Evolutionary conservation across 208 protist genomes (phyloP), one percentile per base, ranked within the genome.

Genomic region (Baffinella frigidus): DNA sequence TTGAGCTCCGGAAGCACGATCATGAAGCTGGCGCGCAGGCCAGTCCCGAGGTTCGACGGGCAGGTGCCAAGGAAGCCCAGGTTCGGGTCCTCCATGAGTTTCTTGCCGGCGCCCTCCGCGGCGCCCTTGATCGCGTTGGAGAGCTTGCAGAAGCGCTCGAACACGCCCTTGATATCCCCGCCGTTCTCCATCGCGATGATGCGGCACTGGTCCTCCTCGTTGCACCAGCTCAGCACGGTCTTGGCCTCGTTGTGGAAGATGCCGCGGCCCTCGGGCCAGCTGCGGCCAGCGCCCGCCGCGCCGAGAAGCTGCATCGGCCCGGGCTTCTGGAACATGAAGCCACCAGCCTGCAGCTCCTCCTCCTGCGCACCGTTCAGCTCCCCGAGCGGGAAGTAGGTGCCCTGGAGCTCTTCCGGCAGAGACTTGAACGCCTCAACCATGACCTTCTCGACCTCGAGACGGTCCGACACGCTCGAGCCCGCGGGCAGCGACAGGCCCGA

Each of bases 261-360:
- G 38, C 95, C 95, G 48, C 95, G 94, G 0, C 94, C 95, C 17
- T 94, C 93, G 24, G 95, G 95, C 95, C 95, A 96, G 93, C 96
- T 81, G 72, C 95, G 94, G 74, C 94, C 92, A 3, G 27, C 77
- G 27, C 77, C 77, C 10, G 27, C 36, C 50, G 44, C 81, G 2
- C 94, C 95, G 17, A 95, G 93, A 83, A 95, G 94, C 77, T 95
- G 94, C 89, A 95, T 95, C 92, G 94, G 94, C 71, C 95, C 95
- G 41, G 95, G 95, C 93, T 96, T 94, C 94, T 96, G 95, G 94
- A 96, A 96, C 24, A 96, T 93, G 93, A 95, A 95, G 90, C 95
- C 95, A 74, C 94, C 93, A 33, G 94, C 92, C 51, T 95, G 94
- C 39, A 96, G 95, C 93, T 96, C 71, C 94, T 95, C 10, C 92